Percentiles rank a stretch among this genome's conserved stretches.
Evolutionary conservation across 176 grass and related monocot genomes (phyloP).

Genomic region (Phoenix roebelenii): DNA sequence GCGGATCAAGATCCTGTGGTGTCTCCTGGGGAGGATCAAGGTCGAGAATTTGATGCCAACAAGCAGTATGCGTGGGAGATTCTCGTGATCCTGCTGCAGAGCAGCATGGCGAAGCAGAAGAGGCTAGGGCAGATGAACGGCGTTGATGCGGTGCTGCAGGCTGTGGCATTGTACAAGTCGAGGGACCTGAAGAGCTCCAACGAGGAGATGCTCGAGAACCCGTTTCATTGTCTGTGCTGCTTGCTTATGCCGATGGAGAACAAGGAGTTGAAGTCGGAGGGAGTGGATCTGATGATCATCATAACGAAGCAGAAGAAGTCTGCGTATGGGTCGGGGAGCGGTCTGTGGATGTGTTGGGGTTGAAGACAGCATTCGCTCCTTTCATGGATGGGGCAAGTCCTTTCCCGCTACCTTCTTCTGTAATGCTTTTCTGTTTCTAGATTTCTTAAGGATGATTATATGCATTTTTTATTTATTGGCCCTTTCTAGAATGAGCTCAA

Average conservation of each 20-base stretch:
- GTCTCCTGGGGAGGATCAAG: constrained; percentile 75
- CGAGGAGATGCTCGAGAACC: constrained; percentile 97
- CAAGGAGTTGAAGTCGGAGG: constrained; percentile 93
- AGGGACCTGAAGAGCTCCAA: constrained; percentile 73
- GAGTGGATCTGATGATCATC: constrained; percentile 94
- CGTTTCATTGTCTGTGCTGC: constrained; percentile 18
- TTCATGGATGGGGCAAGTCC: too few species aligned
- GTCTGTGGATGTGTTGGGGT: constrained; percentile 75
- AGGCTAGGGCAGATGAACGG: constrained; percentile 78
- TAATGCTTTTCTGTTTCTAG: too few species aligned
- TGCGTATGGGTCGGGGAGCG: constrained; percentile 71
- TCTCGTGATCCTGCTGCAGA: constrained; percentile 81
- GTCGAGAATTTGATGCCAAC: constrained; percentile 81
- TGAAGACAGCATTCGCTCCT: constrained; percentile 14
- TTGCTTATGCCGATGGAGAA: constrained; percentile 60
- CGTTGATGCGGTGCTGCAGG: constrained; percentile 69
- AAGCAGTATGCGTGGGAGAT: constrained; percentile 94
- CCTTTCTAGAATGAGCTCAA: too few species aligned
- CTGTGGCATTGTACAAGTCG: constrained; percentile 86
- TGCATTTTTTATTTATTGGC: too few species aligned
- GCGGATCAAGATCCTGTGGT: constrained; percentile 65
- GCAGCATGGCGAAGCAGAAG: constrained; percentile 79
- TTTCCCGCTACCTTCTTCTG: too few species aligned
- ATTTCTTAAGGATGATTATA: too few species aligned
- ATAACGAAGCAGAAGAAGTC: constrained; percentile 97